Conservation (phyloP, 2,329 filamentous ascomycete genomes). For the Neopestalotiopsis clavispora region DNA sequence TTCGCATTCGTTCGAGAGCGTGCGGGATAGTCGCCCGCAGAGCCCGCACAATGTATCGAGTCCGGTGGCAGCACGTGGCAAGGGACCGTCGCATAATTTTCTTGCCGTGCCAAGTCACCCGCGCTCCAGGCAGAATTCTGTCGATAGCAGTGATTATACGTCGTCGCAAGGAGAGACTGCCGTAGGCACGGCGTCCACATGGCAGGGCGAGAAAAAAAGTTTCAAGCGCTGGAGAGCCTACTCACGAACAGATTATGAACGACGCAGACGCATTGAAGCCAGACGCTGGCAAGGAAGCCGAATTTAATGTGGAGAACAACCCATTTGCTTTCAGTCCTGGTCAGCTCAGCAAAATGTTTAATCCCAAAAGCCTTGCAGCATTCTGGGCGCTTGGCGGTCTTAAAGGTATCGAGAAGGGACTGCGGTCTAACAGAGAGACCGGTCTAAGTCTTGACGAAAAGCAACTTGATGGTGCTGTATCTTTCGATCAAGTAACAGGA, state of each 20-base stretch:
- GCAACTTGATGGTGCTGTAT: constrained; percentile 65
- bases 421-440: constrained; percentile 72
- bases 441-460: constrained; percentile 81
- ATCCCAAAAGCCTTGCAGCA: constrained; percentile 84
- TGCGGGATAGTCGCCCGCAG: constrained; percentile 66
- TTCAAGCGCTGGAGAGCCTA: constrained; percentile 36
- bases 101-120: constrained; percentile 68
- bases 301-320: constrained; percentile 79
- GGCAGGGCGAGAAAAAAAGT: constrained; percentile 44
- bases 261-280: constrained; percentile 74
- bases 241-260: constrained; percentile 62
- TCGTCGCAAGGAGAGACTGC: constrained; percentile 69
- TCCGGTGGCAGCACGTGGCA: constrained; percentile 51
- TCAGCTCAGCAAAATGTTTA: constrained; percentile 84
- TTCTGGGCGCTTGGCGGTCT: constrained; percentile 83
- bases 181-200: constrained; percentile 51
- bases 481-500: constrained; percentile 72
- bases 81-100: constrained; percentile 58
- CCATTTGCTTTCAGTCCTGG: constrained; percentile 86
- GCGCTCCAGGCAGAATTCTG: constrained; percentile 69
- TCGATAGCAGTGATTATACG: constrained; percentile 68
- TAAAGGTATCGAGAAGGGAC: constrained; percentile 76
- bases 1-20: constrained; percentile 67
- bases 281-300: constrained; percentile 75
- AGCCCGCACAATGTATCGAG: constrained; percentile 76